phyloP scores from a whole-genome alignment of 1,284 basidiomycete genomes.

The Microbotryum saponariae region DNA sequence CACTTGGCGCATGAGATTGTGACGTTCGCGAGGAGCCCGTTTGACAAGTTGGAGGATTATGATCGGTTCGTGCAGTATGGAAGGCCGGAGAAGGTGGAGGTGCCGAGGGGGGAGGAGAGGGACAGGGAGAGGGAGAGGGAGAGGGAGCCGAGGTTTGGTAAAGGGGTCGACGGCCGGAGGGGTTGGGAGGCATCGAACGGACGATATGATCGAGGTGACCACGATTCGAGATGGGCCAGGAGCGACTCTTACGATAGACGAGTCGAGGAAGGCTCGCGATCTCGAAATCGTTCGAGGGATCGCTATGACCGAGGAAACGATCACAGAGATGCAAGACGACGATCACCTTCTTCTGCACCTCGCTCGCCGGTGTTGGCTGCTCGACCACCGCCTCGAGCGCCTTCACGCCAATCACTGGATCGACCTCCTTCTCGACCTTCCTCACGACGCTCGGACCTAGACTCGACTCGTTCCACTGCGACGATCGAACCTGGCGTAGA shows the following conservation, averaged over 20 bases:
- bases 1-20: constrained; percentile 37
- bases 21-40: constrained; percentile 34
- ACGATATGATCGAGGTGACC: background rate
- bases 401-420: background rate
- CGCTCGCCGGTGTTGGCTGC: background rate
- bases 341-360: background rate
- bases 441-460: background rate
- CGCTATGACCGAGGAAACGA: too few species aligned
- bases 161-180: background rate
- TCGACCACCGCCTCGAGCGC: background rate
- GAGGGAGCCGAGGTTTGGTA: background rate
- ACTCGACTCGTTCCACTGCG: background rate
- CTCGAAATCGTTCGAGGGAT: too few species aligned
- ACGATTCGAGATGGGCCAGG: background rate
- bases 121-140: background rate
- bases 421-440: constrained; percentile 5
- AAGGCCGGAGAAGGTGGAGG: constrained; percentile 9
- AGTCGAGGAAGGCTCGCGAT: too few species aligned
- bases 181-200: background rate
- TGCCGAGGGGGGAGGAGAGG: constrained; percentile 1
- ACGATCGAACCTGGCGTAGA: background rate
- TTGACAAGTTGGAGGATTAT: constrained; percentile 23
- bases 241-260: too few species aligned
- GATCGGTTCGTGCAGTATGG: constrained; percentile 32
- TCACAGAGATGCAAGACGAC: too few species aligned